A percentile compares a stretch with the other conserved stretches of the same genome.
Conservation (phyloP, 208 protist species). For the Leishmania mexicana region DNA sequence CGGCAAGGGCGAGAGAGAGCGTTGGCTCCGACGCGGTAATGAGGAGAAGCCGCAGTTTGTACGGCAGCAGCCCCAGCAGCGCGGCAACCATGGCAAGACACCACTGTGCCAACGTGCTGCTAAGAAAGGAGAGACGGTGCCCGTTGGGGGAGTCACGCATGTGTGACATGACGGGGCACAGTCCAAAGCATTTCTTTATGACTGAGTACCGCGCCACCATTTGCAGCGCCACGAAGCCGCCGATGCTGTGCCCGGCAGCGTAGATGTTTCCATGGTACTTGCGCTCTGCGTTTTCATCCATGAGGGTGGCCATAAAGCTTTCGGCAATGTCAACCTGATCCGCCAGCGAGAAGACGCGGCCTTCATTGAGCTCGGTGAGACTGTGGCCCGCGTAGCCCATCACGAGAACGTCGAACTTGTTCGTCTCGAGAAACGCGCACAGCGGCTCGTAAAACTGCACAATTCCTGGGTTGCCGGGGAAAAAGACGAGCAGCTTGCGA, state of each 20-base stretch:
- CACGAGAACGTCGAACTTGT: conserved; percentile 64
- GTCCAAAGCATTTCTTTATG: conserved; percentile 64
- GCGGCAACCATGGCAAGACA: conserved; percentile 28
- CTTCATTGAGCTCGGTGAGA: conserved; percentile 57
- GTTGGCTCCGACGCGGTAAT: conserved; percentile 28
- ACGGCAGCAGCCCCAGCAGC: conserved; percentile 39
- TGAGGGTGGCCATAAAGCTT: conserved; percentile 39
- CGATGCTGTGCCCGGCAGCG: conserved; percentile 82
- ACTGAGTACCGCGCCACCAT: conserved; percentile 47
- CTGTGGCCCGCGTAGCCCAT: conserved; percentile 82
- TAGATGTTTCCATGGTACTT: conserved; percentile 59
- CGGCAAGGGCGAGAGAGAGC: conserved; percentile 16
- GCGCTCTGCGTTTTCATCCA: conserved; percentile 17
- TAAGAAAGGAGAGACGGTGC: conserved; percentile 31
- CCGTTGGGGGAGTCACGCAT: conserved; percentile 71
- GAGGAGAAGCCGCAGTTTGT: conserved; percentile 15
- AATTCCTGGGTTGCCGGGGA: conserved; percentile 74
- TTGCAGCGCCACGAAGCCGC: conserved; percentile 70
- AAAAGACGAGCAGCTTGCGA: conserved; percentile 56
- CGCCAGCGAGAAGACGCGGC: conserved; percentile 60
- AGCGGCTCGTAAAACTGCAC: conserved; percentile 76
- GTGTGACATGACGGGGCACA: conserved; percentile 68
- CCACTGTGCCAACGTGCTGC: conserved; percentile 38
- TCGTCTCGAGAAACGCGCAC: conserved; percentile 23
- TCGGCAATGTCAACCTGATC: conserved; percentile 74